Evolutionary conservation across 1,139 yeast genomes (phyloP), one percentile per base, ranked within the genome.

Genomic region (Lodderomyces margitis): DNA sequence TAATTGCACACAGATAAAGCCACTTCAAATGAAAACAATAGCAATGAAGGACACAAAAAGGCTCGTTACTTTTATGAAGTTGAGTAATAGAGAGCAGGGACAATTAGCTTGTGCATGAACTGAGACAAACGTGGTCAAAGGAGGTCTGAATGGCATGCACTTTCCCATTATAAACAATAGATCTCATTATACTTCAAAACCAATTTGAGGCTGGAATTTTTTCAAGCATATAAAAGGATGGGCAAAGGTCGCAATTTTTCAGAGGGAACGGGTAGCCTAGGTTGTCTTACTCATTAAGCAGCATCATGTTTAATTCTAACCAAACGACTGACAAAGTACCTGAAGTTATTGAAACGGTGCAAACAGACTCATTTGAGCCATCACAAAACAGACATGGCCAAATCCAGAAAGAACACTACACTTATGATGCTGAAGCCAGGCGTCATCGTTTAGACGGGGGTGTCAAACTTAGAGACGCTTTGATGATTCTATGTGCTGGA

Each of bases 401-500:
- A 28, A 5, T 20, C 4, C 25, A 21, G 8, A 37, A 37, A 11
- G 47, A 44, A 39, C 54, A 54, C 17, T 67, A 60, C 48, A 55
- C 57, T 34, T 71, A 72, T 48, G 68, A 70, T 46, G 57, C 55
- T 2, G 70, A 62, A 12, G 56, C 51, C 28, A 62, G 78, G 55
- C 49, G 46, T 30, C 48, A 50, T 17, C 59, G 78, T 43, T 60
- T 66, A 39, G 52, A 43, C 7, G 56, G 54, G 1, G 69, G 68
- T 2, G 60, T 62, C 11, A 52, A 51, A 32, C 28, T 53, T 36
- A 61, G 52, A 36, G 75, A 70, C 46, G 49, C 65, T 23, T 53
- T 71, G 38, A 63, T 62, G 44, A 64, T 72, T 43, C 52, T 68
- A 21, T 68, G 75, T 55, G 66, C 78, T 41, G 80, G 80, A 16